Conservation (phyloP, 2,329 filamentous ascomycete genomes). For the Mollisia scopiformis region DNA sequence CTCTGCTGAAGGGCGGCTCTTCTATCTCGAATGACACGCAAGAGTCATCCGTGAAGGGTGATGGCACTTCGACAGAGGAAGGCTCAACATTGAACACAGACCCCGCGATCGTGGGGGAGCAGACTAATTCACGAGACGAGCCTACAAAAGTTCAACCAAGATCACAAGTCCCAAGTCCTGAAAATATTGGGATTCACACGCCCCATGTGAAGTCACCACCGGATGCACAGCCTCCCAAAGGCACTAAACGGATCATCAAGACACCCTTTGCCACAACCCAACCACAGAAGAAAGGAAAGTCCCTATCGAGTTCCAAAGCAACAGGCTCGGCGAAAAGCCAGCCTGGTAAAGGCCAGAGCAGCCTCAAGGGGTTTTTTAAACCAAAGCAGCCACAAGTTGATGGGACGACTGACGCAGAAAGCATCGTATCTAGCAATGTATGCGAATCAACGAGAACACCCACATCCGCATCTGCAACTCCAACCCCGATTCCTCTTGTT, state of each 20-base stretch:
- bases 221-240: constrained; percentile 9
- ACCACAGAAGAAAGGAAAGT: constrained; percentile 54
- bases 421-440: not conserved
- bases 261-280: constrained; percentile 15
- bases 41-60: not conserved
- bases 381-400: constrained; percentile 47
- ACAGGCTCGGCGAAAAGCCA: constrained; percentile 47
- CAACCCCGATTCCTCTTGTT: not conserved
- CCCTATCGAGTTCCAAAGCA: constrained; percentile 28
- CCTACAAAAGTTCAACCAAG: not conserved
- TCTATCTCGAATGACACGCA: not conserved
- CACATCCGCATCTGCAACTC: constrained; percentile 7
- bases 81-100: constrained; percentile 5
- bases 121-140: not conserved
- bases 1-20: constrained; percentile 11
- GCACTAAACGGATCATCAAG: constrained; percentile 23
- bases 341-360: constrained; percentile 41
- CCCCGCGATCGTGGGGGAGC: not conserved
- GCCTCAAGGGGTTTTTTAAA: constrained; percentile 79
- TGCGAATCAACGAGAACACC: not conserved
- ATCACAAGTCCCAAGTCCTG: not conserved
- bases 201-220: not conserved
- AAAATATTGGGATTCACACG: constrained; percentile 3
- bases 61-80: constrained; percentile 3
- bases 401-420: constrained; percentile 4